Conservation (phyloP, 2,329 filamentous ascomycete species). For the Cercospora beticola region DNA sequence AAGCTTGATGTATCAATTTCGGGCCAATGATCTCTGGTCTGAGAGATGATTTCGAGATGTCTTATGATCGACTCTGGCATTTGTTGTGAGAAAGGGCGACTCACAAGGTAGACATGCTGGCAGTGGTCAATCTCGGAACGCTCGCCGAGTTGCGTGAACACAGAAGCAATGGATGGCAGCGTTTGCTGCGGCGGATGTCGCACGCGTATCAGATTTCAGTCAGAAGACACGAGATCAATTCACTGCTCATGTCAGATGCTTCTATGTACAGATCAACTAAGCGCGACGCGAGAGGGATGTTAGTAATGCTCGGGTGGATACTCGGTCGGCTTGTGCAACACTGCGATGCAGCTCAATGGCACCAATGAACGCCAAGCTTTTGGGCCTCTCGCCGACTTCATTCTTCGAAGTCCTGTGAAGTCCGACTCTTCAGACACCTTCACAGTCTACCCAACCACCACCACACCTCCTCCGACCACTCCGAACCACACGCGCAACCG, state of each 20-base stretch:
- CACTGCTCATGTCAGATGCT: neutral
- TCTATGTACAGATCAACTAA: neutral
- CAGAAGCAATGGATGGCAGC: neutral
- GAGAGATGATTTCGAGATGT: neutral
- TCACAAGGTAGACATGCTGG: neutral
- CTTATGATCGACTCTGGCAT: neutral
- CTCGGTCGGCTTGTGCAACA: neutral
- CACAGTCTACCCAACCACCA: neutral
- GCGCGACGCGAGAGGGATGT: neutral
- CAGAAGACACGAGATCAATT: neutral
- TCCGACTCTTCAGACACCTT: slow-evolving; percentile 3
- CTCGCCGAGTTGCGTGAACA: neutral
- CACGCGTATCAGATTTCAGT: neutral
- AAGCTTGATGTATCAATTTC: neutral
- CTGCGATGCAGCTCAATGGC: neutral
- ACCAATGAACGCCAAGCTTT: slow-evolving; percentile 1
- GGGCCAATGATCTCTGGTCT: neutral
- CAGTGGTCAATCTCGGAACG: neutral
- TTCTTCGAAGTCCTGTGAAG: neutral
- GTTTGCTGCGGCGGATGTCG: neutral
- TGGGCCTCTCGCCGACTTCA: neutral
- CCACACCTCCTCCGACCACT: slow-evolving; percentile 2
- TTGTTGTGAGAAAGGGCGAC: neutral
- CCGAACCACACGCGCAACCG: neutral
- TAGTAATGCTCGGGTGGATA: neutral